These are phyloP conservation scores for Dipteronia sinensis DNA, from an alignment of 345 rosid species.

Conservation along the genomic window DNA sequence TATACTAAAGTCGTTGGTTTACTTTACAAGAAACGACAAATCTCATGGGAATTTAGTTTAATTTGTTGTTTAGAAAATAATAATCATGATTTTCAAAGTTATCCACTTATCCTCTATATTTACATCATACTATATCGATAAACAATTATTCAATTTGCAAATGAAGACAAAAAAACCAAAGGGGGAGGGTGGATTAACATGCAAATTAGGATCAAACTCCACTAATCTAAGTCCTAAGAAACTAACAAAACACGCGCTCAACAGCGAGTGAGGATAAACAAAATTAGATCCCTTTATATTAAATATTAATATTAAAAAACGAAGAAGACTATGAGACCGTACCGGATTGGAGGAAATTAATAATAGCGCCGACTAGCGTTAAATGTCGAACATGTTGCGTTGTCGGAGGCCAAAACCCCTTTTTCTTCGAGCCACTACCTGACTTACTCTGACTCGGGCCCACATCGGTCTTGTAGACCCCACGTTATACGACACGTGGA, in stretches of 20 bases:
- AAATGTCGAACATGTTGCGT: slow-evolving; percentile 32
- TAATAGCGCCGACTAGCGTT: slow-evolving; percentile 14
- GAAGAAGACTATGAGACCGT: background rate
- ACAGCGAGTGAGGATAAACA: background rate
- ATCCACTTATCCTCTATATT: background rate
- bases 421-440: background rate
- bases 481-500: background rate
- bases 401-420: slow-evolving; percentile 34
- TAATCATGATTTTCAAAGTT: background rate
- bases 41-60: too few relatives aligned
- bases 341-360: background rate
- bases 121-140: background rate
- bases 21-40: too few relatives aligned
- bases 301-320: too few relatives aligned
- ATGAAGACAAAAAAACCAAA: background rate
- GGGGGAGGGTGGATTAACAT: too few relatives aligned
- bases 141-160: too few relatives aligned
- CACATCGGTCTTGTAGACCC: background rate
- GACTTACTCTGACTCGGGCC: background rate
- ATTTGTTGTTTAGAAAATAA: too few relatives aligned
- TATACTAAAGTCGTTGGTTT: too few relatives aligned
- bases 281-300: background rate
- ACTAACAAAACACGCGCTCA: background rate
- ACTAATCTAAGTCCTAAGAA: background rate
- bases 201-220: background rate